Percentiles rank a stretch among this genome's conserved stretches.
These are phyloP conservation scores for Saccharum hybrid DNA, from an alignment of 202 grass and related monocot genomes.

Conservation along the genomic window DNA sequence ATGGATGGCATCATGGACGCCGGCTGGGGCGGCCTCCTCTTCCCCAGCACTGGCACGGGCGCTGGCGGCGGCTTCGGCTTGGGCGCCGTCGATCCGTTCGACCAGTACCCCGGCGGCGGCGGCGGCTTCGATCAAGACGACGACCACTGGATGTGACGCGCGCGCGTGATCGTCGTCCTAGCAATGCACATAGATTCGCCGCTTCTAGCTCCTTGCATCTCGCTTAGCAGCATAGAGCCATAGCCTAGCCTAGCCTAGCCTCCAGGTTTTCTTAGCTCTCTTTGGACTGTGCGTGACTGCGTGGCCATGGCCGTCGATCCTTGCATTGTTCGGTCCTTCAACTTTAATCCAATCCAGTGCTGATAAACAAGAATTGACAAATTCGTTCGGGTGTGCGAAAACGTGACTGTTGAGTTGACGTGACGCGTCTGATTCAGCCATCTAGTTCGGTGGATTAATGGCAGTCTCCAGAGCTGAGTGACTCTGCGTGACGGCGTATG, in stretches of 20 bases:
- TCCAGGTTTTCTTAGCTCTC: slow-evolving; percentile 39
- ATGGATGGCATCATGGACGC: slow-evolving; percentile 53
- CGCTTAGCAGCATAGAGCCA: neutral
- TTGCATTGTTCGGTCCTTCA: neutral
- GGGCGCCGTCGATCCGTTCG: slow-evolving; percentile 43
- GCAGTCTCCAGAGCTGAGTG: neutral
- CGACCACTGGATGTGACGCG: slow-evolving; percentile 47
- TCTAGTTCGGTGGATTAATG: slow-evolving; percentile 2
- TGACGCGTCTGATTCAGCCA: slow-evolving; percentile 13
- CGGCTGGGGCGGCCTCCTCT: slow-evolving; percentile 45
- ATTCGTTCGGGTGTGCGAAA: neutral
- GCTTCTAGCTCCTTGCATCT: neutral
- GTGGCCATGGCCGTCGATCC: slow-evolving; percentile 22
- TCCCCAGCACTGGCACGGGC: neutral
- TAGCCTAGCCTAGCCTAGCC: neutral
- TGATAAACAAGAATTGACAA: neutral
- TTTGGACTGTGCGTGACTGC: neutral
- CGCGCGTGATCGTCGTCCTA: neutral
- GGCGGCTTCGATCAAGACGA: slow-evolving; percentile 44
- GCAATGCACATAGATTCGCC: slow-evolving; percentile 38
- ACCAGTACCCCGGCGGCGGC: slow-evolving; percentile 35
- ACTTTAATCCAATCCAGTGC: neutral
- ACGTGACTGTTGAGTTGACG: neutral
- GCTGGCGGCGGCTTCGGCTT: neutral
- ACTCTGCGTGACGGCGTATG: neutral